A percentile compares a stretch with the other conserved stretches of the same genome.
Evolutionary conservation across 768 basidiomycete genomes (phyloP).

Genomic region (Galerina sulciceps): DNA sequence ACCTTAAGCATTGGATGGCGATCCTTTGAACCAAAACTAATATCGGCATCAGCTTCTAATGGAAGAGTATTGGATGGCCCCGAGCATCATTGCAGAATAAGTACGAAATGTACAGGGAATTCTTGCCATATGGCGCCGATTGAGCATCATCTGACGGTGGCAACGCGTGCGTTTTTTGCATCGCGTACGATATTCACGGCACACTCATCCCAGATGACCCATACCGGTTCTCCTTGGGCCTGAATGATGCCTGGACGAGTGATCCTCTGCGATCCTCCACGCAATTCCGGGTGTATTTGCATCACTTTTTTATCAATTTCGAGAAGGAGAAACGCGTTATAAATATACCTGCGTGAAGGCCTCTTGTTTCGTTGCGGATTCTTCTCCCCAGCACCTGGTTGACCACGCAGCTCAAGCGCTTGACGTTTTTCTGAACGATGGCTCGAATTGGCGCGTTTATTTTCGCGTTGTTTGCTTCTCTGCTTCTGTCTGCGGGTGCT

Average conservation of each 20-base stretch:
- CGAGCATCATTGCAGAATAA: no score
- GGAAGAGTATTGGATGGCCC: no score
- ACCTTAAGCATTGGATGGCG: no score
- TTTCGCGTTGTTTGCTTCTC: slow-evolving; percentile 27
- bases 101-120: no score
- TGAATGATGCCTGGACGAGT: not conserved
- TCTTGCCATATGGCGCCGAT: no score
- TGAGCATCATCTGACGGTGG: not conserved
- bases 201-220: slow-evolving; percentile 4
- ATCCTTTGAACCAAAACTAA: no score
- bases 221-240: not conserved
- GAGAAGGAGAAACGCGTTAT: not conserved
- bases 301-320: not conserved
- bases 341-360: slow-evolving; percentile 1
- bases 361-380: not conserved
- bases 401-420: not conserved
- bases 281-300: not conserved
- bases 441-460: slow-evolving; percentile 17
- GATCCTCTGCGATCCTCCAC: not conserved
- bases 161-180: slow-evolving; percentile 2
- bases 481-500: slow-evolving; percentile 28
- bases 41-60: no score
- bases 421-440: not conserved
- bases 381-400: not conserved
- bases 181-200: no score